Evolutionary conservation across 2,329 filamentous ascomycete species (phyloP).

Genomic region (Neonectria coccinea): DNA sequence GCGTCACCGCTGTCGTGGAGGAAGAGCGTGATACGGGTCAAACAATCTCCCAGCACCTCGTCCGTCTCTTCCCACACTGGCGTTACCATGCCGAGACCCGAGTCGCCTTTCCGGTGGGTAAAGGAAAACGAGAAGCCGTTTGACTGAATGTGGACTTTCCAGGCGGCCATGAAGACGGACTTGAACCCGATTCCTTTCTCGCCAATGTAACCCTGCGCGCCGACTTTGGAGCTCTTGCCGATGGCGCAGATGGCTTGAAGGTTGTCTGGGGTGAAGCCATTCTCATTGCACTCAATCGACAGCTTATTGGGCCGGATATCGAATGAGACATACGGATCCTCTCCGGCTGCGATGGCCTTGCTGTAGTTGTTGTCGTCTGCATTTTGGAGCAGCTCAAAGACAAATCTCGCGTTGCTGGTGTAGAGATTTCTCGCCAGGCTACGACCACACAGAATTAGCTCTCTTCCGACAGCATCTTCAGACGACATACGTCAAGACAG

Average conservation of each 20-base stretch:
- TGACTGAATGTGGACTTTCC: slow-evolving; percentile 58
- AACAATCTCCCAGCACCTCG: slow-evolving; percentile 22
- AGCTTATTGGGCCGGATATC: slow-evolving; percentile 52
- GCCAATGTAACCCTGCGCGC: slow-evolving; percentile 58
- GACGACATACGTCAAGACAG: slow-evolving; percentile 39
- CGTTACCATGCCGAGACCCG: slow-evolving; percentile 64
- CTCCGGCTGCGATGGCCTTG: slow-evolving; percentile 30
- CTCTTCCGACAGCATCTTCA: background rate
- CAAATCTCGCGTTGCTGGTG: slow-evolving; percentile 57
- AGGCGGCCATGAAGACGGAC: slow-evolving; percentile 61
- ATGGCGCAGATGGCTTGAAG: slow-evolving; percentile 60
- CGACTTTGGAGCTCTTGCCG: slow-evolving; percentile 59
- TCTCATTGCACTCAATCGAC: slow-evolving; percentile 63
- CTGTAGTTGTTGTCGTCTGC: slow-evolving; percentile 63
- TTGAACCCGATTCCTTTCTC: slow-evolving; percentile 66
- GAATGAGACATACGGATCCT: slow-evolving; percentile 51
- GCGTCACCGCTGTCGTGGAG: slow-evolving; percentile 47
- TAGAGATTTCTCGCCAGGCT: slow-evolving; percentile 59
- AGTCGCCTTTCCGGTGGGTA: slow-evolving; percentile 51
- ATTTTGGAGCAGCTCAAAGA: slow-evolving; percentile 67
- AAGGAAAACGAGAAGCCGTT: slow-evolving; percentile 59
- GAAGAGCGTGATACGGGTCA: slow-evolving; percentile 54
- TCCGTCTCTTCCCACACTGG: slow-evolving; percentile 53
- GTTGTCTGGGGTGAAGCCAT: slow-evolving; percentile 57
- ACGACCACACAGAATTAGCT: background rate